phyloP scores from a whole-genome alignment of 2,329 filamentous ascomycete genomes.

The Phialophora chinensis region DNA sequence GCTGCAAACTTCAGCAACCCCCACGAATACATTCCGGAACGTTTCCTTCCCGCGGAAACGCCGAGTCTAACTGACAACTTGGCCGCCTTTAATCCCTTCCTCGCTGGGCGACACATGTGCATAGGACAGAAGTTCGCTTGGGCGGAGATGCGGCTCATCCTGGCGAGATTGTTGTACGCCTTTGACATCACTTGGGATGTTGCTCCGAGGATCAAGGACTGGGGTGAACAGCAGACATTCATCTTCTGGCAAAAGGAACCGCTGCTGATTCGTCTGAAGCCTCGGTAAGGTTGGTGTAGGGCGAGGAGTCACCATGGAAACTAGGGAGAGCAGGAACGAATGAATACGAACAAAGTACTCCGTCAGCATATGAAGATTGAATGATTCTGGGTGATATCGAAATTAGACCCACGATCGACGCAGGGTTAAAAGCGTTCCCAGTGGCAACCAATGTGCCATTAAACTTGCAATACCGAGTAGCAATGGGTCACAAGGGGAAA shows the following conservation, averaged over 20 bases:
- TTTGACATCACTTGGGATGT: conserved; percentile 51
- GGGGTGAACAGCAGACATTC: conserved; percentile 25
- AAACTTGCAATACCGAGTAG: background rate
- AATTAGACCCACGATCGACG: background rate
- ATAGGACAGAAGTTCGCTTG: conserved; percentile 52
- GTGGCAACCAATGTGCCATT: background rate
- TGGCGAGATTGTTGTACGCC: conserved; percentile 56
- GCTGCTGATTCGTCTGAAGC: conserved; percentile 16
- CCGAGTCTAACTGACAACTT: conserved; percentile 33
- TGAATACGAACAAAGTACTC: background rate
- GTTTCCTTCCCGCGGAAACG: conserved; percentile 14
- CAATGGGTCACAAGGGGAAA: too few species aligned
- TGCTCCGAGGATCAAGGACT: conserved; percentile 8
- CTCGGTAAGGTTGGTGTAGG: background rate
- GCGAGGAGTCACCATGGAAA: background rate
- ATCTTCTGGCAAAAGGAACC: conserved; percentile 29
- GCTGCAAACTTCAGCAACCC: conserved; percentile 23
- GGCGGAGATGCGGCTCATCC: conserved; percentile 58
- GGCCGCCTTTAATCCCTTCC: conserved; percentile 55
- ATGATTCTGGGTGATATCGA: background rate
- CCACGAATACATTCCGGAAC: conserved; percentile 24
- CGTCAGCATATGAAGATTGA: background rate
- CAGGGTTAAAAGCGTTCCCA: background rate
- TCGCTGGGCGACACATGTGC: conserved; percentile 47
- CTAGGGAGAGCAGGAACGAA: background rate